Evolutionary conservation across 2,329 filamentous ascomycete genomes (phyloP), one percentile per base, ranked within the genome.

Genomic region (Microthyrium microscopicum): DNA sequence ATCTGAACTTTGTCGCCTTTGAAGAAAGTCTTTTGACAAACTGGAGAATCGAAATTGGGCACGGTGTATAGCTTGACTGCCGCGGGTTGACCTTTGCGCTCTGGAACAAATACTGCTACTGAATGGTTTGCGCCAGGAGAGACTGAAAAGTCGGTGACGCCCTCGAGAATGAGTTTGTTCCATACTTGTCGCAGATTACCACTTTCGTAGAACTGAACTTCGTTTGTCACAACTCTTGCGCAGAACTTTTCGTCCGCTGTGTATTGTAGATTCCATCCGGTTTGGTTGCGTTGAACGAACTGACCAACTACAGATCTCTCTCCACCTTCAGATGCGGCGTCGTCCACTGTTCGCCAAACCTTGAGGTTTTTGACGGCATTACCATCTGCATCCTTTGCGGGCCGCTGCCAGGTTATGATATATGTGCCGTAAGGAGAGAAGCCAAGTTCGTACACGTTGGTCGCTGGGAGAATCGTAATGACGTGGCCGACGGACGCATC

Each of bases 1-100:
- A 98, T 64, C 58, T 94, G 84, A 30, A 98, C 87, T 64, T 95
- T 95, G 65, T 98, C 89, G 42, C 85, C 85, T 64, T 98, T 98
- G 73, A 84, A 98, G 54, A 98, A 98, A 2, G 79, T 94, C 74
- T 98, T 98, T 55, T 95, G 87, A 25, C 87, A 94, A 31, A 93
- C 75, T 4, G 85, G 76, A 34, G 62, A 64, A 41, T 60, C 69
- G 59, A 95, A 95, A 46, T 89, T 69, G 26, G 89, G 87, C 22
- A 95, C 80, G 44, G 87, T 83, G 63, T 79, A 98, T 39, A 95
- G 80, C 60, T 91, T 92, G 55, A 95, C 84, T 2, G 81, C 72
- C 35, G 89, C 85, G 22, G 89, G 89, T 70, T 85, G 80, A 33
- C 89, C 87, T 81, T 94, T 93, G 58, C 82, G 80, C 62, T 94